phyloP scores from a whole-genome alignment of 345 rosid species.

The Orychophragmus violaceus region DNA sequence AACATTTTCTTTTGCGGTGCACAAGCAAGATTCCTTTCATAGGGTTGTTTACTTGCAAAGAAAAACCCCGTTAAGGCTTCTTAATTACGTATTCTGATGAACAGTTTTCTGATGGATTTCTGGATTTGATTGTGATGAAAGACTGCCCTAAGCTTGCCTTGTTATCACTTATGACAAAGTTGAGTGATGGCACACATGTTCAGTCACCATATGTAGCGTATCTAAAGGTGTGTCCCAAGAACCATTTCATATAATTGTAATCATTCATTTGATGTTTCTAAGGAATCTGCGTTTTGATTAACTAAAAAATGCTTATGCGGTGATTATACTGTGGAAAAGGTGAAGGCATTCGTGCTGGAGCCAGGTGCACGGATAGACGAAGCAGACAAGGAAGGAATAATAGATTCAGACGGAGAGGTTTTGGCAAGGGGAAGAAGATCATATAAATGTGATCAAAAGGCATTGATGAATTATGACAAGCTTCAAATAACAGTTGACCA shows the following conservation, averaged over 20 bases:
- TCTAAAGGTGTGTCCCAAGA: too few relatives aligned
- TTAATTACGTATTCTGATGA: background rate
- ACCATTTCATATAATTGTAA: too few relatives aligned
- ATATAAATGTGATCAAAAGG: slow-evolving; percentile 40
- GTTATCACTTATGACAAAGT: slow-evolving; percentile 44
- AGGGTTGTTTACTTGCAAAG: background rate
- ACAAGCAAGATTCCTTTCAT: too few relatives aligned
- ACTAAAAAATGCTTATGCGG: too few relatives aligned
- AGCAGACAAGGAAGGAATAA: slow-evolving; percentile 69
- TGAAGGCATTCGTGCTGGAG: slow-evolving; percentile 72
- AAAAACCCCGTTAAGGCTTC: background rate
- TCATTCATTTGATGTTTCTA: background rate
- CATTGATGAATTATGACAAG: slow-evolving; percentile 62
- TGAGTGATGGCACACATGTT: slow-evolving; percentile 63
- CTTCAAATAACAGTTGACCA: slow-evolving; percentile 65
- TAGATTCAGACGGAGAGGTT: slow-evolving; percentile 89
- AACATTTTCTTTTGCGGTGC: background rate
- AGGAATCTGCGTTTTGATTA: background rate
- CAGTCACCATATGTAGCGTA: slow-evolving; percentile 57
- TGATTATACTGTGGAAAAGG: slow-evolving; percentile 46
- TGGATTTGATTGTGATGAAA: slow-evolving; percentile 65
- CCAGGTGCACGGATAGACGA: slow-evolving; percentile 55
- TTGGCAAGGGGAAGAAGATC: slow-evolving; percentile 64
- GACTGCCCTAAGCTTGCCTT: slow-evolving; percentile 56
- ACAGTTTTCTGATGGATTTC: slow-evolving; percentile 90